Conservation (phyloP, 371 early-diverging fungal genomes). For the Catenaria anguillulae region DNA sequence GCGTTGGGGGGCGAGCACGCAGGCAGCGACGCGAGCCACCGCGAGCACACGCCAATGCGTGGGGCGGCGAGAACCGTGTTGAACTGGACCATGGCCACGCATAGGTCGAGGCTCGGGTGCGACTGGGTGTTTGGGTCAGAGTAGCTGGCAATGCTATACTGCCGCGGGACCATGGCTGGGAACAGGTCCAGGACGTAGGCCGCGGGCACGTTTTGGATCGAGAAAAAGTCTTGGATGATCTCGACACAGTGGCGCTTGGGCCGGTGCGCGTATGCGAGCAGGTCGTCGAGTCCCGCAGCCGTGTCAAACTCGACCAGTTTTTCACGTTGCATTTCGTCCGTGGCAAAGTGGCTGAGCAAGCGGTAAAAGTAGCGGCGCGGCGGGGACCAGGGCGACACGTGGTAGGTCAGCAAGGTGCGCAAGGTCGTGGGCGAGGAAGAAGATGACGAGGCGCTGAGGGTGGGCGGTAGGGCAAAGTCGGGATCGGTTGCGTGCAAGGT, state of each 20-base stretch:
- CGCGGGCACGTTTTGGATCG: constrained; percentile 44
- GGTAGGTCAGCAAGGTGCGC: constrained; percentile 38
- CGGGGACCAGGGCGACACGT: background rate
- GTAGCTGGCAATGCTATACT: constrained; percentile 69
- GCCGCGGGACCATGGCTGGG: constrained; percentile 55
- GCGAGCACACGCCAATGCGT: constrained; percentile 67
- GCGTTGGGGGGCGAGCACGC: no score
- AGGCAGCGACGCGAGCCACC: constrained; percentile 48
- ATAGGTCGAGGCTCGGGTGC: constrained; percentile 46
- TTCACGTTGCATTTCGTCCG: constrained; percentile 51
- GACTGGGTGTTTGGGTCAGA: no score
- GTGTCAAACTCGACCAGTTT: constrained; percentile 62
- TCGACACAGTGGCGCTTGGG: constrained; percentile 65
- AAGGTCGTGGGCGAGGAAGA: constrained; percentile 31
- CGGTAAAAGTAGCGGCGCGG: constrained; percentile 83
- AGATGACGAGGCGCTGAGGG: no score
- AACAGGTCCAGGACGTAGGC: constrained; percentile 71
- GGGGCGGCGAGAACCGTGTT: constrained; percentile 44
- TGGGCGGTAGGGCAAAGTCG: constrained; percentile 13
- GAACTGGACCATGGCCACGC: constrained; percentile 74
- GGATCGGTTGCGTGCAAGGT: constrained; percentile 21
- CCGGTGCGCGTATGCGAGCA: constrained; percentile 64
- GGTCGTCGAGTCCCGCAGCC: constrained; percentile 71
- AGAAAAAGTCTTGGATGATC: constrained; percentile 64
- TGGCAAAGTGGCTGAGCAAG: constrained; percentile 60